Base-by-base conservation (phyloP, 805 yeast species). In the Yarrowia osloensis region DNA sequence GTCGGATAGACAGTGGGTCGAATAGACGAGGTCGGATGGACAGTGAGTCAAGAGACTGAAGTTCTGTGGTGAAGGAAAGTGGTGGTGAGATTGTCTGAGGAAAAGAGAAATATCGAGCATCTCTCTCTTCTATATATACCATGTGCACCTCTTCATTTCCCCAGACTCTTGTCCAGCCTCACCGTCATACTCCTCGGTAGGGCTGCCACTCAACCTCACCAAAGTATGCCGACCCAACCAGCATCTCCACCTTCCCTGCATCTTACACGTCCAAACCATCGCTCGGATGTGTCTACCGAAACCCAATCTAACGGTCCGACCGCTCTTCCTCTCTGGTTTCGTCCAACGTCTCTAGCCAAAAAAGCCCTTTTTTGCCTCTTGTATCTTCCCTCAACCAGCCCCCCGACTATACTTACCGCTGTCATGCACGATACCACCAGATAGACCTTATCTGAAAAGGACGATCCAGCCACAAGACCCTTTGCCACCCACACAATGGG, bases 31-130 rank as follows among this genome's bases (percentile, higher is more conserved):
- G 61, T 54, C 61, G 61, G 42, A 54, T 35, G n/a, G 61, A 54
- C 61, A 35, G 61, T 54, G 61, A 35, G 44, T 49, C 40, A 5
- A 35, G 12, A 37, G 61, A 50, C 57, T 50, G 52, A n/a, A n/a
- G n/a, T n/a, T 47, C 8, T n/a, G 52, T 47, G 4, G 55, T 28
- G 54, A 28, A 19, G 11, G 57, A 33, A 26, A 33, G 40, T 31
- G 50, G 17, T 13, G 29, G 19, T 29, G 55, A 31, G 57, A 29
- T 12, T 19, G 37, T 26, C 40, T 50, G 57, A 33, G 4, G 39
- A 15, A 9, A 26, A 17, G 17, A 24, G 21, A 49, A 19, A 29
- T 47, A 11, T 21, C 39, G 55, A 6, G n/a, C 15, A 13, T 26
- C 6, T 3, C 15, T 11, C 19, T 6, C 46, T 8, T 28, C 33